A percentile compares a stretch with the other conserved stretches of the same genome.
Evolutionary conservation across 768 basidiomycete species (phyloP).

Genomic region (Hydnum rufescens): DNA sequence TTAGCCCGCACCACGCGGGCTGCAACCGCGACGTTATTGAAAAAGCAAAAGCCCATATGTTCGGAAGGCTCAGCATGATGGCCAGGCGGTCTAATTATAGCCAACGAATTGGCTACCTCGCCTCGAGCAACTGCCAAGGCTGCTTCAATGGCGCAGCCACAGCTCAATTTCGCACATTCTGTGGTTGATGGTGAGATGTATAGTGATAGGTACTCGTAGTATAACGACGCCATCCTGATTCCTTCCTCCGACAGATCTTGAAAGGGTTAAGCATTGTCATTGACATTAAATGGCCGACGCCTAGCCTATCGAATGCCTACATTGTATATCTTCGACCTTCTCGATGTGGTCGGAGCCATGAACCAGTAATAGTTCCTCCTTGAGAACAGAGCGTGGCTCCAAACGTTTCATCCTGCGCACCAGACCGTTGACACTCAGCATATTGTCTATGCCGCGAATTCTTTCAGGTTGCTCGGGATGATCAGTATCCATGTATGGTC

Average conservation of each 20-base stretch:
- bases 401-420: conserved; percentile 57
- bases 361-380: conserved; percentile 68
- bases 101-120: conserved; percentile 69
- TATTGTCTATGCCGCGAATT: conserved; percentile 54
- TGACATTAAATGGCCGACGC: no score
- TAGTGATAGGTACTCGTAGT: conserved; percentile 81
- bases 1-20: conserved; percentile 56
- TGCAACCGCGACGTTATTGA: conserved; percentile 94
- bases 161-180: conserved; percentile 66
- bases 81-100: conserved; percentile 91
- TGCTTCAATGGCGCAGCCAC: conserved; percentile 88
- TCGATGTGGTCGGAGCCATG: conserved; percentile 87
- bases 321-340: conserved; percentile 65
- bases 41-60: conserved; percentile 99
- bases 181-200: conserved; percentile 81
- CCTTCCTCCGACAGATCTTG: no score
- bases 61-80: conserved; percentile 98
- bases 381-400: conserved; percentile 50
- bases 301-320: conserved; percentile 42
- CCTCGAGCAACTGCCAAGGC: conserved; percentile 66
- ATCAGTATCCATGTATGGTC: conserved; percentile 7
- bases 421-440: conserved; percentile 38
- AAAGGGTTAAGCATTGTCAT: no score
- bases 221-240: conserved; percentile 51
- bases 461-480: conserved; percentile 67